Conservation (phyloP, 208 protist genomes). For the Hexamita inflata region DNA sequence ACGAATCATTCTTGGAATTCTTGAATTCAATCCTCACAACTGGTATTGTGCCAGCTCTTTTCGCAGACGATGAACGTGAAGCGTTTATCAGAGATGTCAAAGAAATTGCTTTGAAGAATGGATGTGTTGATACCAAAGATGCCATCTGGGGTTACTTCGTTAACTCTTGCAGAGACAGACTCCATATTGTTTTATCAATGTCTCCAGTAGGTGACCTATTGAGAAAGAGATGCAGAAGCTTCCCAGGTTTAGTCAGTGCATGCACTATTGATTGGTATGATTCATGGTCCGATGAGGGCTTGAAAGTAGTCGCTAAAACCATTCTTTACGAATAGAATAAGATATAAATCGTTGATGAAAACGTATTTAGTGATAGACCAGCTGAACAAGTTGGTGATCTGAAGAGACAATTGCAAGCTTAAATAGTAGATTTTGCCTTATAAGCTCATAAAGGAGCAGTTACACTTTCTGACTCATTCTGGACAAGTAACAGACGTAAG, state of each 20-base stretch:
- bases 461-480: constrained; percentile 64
- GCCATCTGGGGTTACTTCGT: constrained; percentile 88
- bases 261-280: constrained; percentile 97
- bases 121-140: constrained; percentile 69
- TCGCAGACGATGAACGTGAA: constrained; percentile 87
- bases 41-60: constrained; percentile 90
- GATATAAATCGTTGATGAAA: constrained; percentile 11
- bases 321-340: not conserved
- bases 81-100: constrained; percentile 67
- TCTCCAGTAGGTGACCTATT: constrained; percentile 80
- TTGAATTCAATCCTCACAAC: constrained; percentile 96
- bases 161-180: constrained; percentile 79
- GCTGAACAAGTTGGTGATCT: not conserved
- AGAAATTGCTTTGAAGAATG: constrained; percentile 62
- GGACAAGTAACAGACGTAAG: constrained; percentile 69
- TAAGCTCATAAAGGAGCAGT: constrained; percentile 62
- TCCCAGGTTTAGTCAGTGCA: constrained; percentile 83
- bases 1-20: constrained; percentile 89
- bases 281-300: constrained; percentile 83
- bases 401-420: not conserved
- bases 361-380: not conserved
- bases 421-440: constrained; percentile 10
- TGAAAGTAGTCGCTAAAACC: constrained; percentile 66
- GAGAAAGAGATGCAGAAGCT: constrained; percentile 79
- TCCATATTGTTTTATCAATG: constrained; percentile 94